Percentiles rank a stretch among this genome's conserved stretches.
phyloP scores from a whole-genome alignment of 345 rosid species.

The Dipteronia dyeriana region DNA sequence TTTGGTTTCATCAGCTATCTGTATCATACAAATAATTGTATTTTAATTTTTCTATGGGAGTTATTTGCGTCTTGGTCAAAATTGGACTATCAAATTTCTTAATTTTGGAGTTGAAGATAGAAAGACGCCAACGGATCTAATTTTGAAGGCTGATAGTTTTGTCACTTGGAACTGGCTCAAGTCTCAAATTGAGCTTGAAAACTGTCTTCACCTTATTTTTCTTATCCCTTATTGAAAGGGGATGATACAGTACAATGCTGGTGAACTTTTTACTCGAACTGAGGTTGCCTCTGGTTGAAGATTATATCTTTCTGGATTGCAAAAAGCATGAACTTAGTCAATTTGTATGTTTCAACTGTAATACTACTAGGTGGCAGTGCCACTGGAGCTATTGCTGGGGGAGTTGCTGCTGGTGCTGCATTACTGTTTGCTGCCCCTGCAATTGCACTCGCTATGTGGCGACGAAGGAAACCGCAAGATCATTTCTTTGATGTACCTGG shows the following conservation, averaged over 20 bases:
- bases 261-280: background rate
- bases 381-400: slow-evolving; percentile 93
- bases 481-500: slow-evolving; percentile 98
- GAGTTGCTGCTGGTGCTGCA: slow-evolving; percentile 98
- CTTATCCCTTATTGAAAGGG: background rate
- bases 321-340: background rate
- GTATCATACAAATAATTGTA: background rate
- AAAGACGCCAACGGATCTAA: background rate
- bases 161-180: background rate
- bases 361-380: slow-evolving; percentile 52
- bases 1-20: background rate
- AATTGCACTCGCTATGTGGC: slow-evolving; percentile 75
- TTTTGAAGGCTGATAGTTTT: background rate
- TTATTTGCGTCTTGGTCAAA: background rate
- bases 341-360: slow-evolving; percentile 11
- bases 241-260: background rate
- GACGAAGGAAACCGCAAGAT: slow-evolving; percentile 75
- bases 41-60: background rate
- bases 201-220: background rate
- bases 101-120: background rate
- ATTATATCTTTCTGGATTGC: background rate
- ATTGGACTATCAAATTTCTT: background rate
- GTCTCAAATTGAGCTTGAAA: background rate
- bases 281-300: background rate
- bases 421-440: slow-evolving; percentile 93